Percentiles rank a stretch among this genome's conserved stretches.
Evolutionary conservation across 2,329 filamentous ascomycete genomes (phyloP).

Genomic region (Pseudonectria buxi): DNA sequence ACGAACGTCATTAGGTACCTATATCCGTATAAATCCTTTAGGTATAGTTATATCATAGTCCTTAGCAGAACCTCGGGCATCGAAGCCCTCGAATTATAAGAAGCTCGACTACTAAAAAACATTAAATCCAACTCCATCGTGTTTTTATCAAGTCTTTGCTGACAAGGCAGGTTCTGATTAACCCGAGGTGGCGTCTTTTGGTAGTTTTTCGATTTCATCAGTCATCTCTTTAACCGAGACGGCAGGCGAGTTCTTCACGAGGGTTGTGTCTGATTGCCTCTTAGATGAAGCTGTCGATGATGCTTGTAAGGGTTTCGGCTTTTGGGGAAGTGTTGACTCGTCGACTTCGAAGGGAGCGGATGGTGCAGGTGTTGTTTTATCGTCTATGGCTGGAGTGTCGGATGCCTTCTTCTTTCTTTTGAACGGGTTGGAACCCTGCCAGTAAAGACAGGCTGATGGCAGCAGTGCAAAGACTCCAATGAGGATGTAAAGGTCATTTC

Average conservation of each 20-base stretch:
- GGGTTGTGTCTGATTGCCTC: neutral
- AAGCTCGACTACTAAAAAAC: too few species aligned
- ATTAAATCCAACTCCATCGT: too few species aligned
- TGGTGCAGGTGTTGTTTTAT: too few species aligned
- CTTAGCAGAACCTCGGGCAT: too few species aligned
- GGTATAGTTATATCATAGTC: too few species aligned
- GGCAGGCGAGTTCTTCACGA: neutral
- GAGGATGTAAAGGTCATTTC: constrained; percentile 5
- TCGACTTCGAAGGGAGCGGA: neutral
- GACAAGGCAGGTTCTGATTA: too few species aligned
- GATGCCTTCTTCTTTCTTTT: neutral
- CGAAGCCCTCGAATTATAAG: too few species aligned
- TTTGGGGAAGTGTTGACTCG: neutral
- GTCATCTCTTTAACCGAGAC: neutral
- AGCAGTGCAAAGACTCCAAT: constrained; percentile 4
- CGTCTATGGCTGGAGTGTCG: too few species aligned
- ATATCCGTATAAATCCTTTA: too few species aligned
- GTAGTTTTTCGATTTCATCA: neutral
- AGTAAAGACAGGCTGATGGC: constrained; percentile 7
- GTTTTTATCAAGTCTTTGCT: too few species aligned
- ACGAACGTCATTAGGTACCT: too few species aligned
- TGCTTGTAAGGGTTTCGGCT: neutral
- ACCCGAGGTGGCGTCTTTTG: neutral
- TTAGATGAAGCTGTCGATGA: neutral
- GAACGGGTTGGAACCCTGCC: constrained; percentile 2